A percentile compares a stretch with the other conserved stretches of the same genome.
These are phyloP conservation scores for Sicyos edulis DNA, from an alignment of 306 rosid genomes.

Conservation along the genomic window DNA sequence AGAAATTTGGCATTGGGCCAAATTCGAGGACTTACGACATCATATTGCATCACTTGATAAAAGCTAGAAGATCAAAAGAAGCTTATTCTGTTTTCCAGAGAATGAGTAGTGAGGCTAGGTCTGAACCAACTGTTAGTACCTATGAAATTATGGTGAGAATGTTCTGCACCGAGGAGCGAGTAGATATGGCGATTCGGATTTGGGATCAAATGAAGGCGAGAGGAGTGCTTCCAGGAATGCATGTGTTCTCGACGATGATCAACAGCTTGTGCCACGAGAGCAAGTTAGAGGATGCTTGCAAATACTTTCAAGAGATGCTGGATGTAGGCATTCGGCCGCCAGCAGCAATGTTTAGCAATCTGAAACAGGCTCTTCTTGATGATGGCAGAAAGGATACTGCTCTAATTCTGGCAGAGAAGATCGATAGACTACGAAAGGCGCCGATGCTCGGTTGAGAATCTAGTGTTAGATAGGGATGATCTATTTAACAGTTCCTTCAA, in stretches of 20 bases:
- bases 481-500: not conserved
- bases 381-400: too few species aligned
- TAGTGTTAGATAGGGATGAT: not conserved
- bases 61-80: constrained; percentile 45
- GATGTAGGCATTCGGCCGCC: constrained; percentile 70
- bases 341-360: too few species aligned
- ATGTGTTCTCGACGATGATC: constrained; percentile 67
- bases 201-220: constrained; percentile 67
- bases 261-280: constrained; percentile 47
- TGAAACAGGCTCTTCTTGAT: too few species aligned
- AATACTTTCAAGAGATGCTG: constrained; percentile 67
- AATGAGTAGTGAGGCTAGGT: constrained; percentile 46
- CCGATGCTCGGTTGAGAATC: constrained; percentile 28
- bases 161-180: constrained; percentile 55
- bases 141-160: constrained; percentile 69
- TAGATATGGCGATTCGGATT: constrained; percentile 53
- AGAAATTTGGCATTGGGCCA: constrained; percentile 51
- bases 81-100: constrained; percentile 54
- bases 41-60: constrained; percentile 60
- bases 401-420: constrained; percentile 31
- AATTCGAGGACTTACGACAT: constrained; percentile 70
- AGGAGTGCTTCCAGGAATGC: constrained; percentile 73
- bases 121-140: constrained; percentile 64
- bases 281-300: constrained; percentile 69
- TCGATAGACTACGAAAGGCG: constrained; percentile 57